Conservation (phyloP, 2,329 filamentous ascomycete species). For the Xylariales sp. region DNA sequence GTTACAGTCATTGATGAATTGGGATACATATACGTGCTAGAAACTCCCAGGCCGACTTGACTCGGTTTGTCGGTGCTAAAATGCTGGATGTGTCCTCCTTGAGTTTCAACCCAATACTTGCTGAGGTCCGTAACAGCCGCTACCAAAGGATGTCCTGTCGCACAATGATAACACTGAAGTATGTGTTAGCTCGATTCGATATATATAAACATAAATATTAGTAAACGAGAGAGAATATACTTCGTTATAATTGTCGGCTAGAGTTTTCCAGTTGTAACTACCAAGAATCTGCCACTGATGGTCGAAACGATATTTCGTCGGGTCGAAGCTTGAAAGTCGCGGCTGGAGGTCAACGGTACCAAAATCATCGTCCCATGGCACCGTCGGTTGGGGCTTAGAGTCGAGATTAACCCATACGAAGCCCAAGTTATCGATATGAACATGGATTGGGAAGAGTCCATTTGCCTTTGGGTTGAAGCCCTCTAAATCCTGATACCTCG, state of each 20-base stretch:
- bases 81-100: conserved; percentile 47
- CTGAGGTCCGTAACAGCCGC: conserved; percentile 23
- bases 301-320: conserved; percentile 36
- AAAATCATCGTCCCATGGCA: conserved; percentile 35
- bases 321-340: conserved; percentile 27
- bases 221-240: background rate
- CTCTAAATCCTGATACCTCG: conserved; percentile 49
- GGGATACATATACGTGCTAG: conserved; percentile 45
- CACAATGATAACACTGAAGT: conserved; percentile 47
- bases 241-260: conserved; percentile 46
- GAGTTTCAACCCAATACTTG: conserved; percentile 44
- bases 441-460: conserved; percentile 49
- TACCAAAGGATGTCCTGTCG: conserved; percentile 41
- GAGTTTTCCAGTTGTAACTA: conserved; percentile 38
- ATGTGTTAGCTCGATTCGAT: background rate
- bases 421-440: conserved; percentile 46
- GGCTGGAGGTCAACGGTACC: conserved; percentile 26
- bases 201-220: background rate
- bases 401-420: conserved; percentile 52
- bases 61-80: conserved; percentile 40
- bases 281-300: conserved; percentile 34
- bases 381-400: conserved; percentile 20
- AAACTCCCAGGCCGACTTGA: conserved; percentile 41
- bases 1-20: conserved; percentile 46
- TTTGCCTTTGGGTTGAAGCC: conserved; percentile 55